Conservation (phyloP, 352 stramenopile species). For the Thraustochytrium striatum region DNA sequence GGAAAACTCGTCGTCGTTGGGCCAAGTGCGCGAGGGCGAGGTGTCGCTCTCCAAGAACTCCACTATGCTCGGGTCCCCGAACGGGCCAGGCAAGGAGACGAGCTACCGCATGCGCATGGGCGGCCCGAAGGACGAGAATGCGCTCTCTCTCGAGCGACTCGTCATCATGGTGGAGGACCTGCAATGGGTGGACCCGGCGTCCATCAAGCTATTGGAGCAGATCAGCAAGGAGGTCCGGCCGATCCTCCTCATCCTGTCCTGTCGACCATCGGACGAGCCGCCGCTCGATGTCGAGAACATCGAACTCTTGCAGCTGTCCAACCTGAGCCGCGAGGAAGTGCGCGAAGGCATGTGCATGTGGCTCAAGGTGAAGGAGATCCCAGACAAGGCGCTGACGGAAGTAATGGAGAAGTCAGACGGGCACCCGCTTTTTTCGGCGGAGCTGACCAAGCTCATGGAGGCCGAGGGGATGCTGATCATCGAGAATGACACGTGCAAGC, state of each 20-base stretch:
- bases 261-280: no score
- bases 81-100: background rate
- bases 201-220: constrained; percentile 1
- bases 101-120: constrained; percentile 42
- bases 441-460: constrained; percentile 45
- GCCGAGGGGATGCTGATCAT: constrained; percentile 36
- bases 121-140: background rate
- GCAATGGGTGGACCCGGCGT: constrained; percentile 38
- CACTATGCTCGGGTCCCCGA: background rate
- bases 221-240: background rate
- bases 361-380: constrained; percentile 27
- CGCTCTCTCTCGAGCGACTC: background rate
- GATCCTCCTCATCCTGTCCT: constrained; percentile 1
- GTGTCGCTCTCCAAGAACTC: background rate
- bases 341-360: constrained; percentile 43
- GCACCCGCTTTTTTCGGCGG: constrained; percentile 40
- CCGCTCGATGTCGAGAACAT: background rate
- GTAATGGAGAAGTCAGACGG: constrained; percentile 45
- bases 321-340: constrained; percentile 4
- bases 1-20: no score
- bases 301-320: background rate
- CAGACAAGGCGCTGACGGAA: constrained; percentile 25
- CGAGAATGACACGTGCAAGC: background rate
- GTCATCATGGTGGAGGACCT: constrained; percentile 26
- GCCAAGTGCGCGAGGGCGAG: no score